Conservation (phyloP, 192 early-diverging fungal species). For the Coemansia sp. region DNA sequence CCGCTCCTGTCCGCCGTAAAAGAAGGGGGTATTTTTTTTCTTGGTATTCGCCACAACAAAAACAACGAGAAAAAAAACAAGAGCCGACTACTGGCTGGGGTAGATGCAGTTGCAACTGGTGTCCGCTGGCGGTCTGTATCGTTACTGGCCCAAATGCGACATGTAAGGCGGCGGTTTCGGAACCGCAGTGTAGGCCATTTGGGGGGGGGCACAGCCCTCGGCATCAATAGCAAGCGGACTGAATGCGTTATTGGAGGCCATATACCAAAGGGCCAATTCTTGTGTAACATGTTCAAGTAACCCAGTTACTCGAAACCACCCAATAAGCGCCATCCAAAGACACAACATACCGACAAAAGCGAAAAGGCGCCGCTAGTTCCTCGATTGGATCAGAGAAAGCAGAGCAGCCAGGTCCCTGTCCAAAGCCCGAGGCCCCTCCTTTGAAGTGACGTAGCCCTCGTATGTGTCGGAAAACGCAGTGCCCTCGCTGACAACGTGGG, state of each 20-base stretch:
- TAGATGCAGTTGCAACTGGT: no score
- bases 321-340: background rate
- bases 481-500: conserved; percentile 16
- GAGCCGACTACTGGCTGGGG: no score
- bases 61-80: no score
- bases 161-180: no score
- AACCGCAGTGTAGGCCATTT: no score
- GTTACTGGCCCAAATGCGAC: no score
- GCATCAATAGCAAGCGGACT: no score
- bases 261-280: background rate
- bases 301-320: background rate
- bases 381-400: conserved; percentile 4
- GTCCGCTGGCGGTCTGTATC: no score
- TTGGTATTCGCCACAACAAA: no score
- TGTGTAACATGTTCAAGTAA: background rate
- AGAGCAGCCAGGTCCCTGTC: conserved; percentile 13
- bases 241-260: background rate
- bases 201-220: no score
- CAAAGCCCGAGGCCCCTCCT: conserved; percentile 17
- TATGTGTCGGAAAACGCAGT: conserved; percentile 10
- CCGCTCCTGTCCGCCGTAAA: no score
- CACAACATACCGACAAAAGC: background rate
- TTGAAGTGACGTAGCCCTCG: conserved; percentile 23
- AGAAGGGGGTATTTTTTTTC: no score
- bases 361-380: background rate